Percentiles rank a stretch among this genome's conserved stretches.
These are phyloP conservation scores for Tetracladium marchalianum DNA, from an alignment of 495 filamentous ascomycete genomes.

Conservation along the genomic window DNA sequence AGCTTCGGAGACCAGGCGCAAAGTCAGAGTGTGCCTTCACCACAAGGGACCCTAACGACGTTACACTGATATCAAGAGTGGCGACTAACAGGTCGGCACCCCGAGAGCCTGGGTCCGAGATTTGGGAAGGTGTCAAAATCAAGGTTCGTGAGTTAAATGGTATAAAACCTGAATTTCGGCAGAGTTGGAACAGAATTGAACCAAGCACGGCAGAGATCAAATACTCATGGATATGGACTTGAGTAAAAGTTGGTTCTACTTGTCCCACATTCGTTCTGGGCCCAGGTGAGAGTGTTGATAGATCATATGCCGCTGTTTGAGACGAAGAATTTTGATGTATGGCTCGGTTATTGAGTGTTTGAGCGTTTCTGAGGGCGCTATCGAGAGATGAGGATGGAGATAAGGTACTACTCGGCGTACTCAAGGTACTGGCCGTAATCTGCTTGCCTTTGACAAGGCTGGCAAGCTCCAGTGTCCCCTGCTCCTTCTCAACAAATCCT, in stretches of 20 bases:
- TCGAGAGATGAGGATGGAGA: constrained; percentile 37
- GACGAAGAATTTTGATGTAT: constrained; percentile 7
- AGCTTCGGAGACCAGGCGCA: constrained; percentile 11
- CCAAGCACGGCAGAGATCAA: constrained; percentile 20
- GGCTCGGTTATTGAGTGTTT: constrained; percentile 17
- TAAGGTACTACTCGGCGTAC: constrained; percentile 38
- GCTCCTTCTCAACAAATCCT: constrained; percentile 28
- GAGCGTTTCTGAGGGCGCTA: constrained; percentile 24
- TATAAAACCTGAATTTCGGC: constrained; percentile 15
- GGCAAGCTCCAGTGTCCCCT: constrained; percentile 34
- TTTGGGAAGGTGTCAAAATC: constrained; percentile 6
- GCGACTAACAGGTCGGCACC: constrained; percentile 11
- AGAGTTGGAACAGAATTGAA: constrained; percentile 17
- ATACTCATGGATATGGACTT: constrained; percentile 18
- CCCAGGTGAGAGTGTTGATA: constrained; percentile 9
- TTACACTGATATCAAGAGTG: constrained; percentile 21
- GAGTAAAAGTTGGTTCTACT: background rate
- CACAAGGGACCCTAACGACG: constrained; percentile 18
- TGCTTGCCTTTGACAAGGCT: constrained; percentile 33
- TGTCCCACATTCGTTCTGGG: background rate
- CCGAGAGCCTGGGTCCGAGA: background rate
- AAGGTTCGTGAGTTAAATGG: constrained; percentile 20
- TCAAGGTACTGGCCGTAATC: constrained; percentile 13
- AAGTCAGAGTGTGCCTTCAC: constrained; percentile 15
- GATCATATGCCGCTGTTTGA: constrained; percentile 5